Conservation (phyloP, 2,329 filamentous ascomycete genomes). For the Paecilomyces niveus region DNA sequence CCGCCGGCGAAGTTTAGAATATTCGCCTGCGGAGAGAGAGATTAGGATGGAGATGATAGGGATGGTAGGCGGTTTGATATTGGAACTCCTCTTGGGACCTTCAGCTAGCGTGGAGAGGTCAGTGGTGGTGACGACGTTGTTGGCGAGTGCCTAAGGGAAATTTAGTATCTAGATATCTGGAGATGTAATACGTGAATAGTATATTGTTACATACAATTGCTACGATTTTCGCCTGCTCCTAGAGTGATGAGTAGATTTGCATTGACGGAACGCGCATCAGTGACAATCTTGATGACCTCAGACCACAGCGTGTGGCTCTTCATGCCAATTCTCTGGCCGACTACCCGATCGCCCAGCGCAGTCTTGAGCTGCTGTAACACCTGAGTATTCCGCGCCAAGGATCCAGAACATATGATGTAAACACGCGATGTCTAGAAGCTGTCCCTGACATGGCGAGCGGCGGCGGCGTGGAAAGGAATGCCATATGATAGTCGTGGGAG, state of each 20-base stretch:
- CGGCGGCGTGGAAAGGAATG: constrained; percentile 39
- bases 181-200: neutral
- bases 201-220: constrained; percentile 29
- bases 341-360: constrained; percentile 37
- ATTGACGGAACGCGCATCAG: constrained; percentile 29
- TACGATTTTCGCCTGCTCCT: constrained; percentile 50
- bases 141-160: constrained; percentile 38
- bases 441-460: constrained; percentile 37
- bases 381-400: constrained; percentile 42
- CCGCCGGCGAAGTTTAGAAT: constrained; percentile 34
- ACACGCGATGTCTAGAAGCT: constrained; percentile 40
- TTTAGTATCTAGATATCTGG: constrained; percentile 3
- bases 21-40: constrained; percentile 37
- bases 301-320: constrained; percentile 48
- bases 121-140: constrained; percentile 32
- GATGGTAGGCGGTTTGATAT: constrained; percentile 19
- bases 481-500: constrained; percentile 43
- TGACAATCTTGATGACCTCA: constrained; percentile 43
- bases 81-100: constrained; percentile 16
- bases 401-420: constrained; percentile 48
- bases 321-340: constrained; percentile 45
- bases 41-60: constrained; percentile 36
- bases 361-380: constrained; percentile 35
- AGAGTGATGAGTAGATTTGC: constrained; percentile 49
- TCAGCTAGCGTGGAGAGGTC: constrained; percentile 33